Base-by-base conservation (phyloP, 257 asterid species). In the Buddleja alternifolia region DNA sequence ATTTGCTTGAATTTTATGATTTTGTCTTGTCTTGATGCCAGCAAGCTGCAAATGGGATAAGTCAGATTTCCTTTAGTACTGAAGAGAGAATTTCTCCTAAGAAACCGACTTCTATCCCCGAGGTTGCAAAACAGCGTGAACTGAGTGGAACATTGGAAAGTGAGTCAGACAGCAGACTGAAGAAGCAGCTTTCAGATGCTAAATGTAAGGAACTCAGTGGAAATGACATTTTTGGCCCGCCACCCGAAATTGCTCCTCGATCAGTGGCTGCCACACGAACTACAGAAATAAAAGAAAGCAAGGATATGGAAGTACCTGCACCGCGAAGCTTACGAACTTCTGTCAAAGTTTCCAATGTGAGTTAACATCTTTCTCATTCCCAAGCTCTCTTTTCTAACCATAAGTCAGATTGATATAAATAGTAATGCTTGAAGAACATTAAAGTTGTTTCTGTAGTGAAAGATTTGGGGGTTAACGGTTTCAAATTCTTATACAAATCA, bases 121-220 rank as follows among this genome's bases (percentile, higher is more conserved):
- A 93, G 87, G 90, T 88, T 8, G 96, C 96, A 25, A 93, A 93
- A 77, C 96, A 93, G 74, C 90, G 98, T 4, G 98, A 93, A 73
- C 77, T 90, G 72, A 84, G 95, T 69, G 98, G 98, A 75, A 90
- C 92, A 7, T 68, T 86, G 37, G 96, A 86, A 75, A 85, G 77
- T 23, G 96, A 86, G 51, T 56, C 81, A 4, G 95, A 90, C 9
- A 70, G 80, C 80, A 84, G 81, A 71, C 37, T 63, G 16, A 84
- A 80, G 83, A 93, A 90, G 81, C 89, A 75, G 47, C 75, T 75
- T 16, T 93, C 97, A 7, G 78, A 88, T 77, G 94, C 98, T 37
- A 93, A 90, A 75, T 63, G 65, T 48, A 93, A 90, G 82, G 98
- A 93, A 72, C 96, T 93, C 19, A 83, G 87, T 73, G 98, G 98